phyloP scores from a whole-genome alignment of 2,329 filamentous ascomycete genomes.

The Fusarium sp. region DNA sequence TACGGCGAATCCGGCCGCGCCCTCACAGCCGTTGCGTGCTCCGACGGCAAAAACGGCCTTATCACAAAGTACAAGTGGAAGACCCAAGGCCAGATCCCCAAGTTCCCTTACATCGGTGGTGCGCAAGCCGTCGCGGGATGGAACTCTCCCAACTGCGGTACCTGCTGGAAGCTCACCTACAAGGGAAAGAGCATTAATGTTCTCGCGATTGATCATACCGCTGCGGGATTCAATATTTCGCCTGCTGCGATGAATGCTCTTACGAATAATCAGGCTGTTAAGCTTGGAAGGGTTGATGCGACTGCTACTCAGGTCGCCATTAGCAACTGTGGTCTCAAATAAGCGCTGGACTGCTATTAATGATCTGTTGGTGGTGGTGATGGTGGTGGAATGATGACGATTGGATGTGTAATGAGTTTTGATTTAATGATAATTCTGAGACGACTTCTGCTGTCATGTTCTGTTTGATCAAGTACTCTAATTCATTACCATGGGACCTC shows the following conservation, averaged over 20 bases:
- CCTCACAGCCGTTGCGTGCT: conserved; percentile 70
- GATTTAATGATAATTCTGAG: not conserved
- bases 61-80: conserved; percentile 68
- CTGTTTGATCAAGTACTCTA: not conserved
- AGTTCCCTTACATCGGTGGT: conserved; percentile 66
- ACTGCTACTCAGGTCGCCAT: conserved; percentile 54
- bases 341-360: not conserved
- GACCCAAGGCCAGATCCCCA: conserved; percentile 60
- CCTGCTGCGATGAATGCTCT: conserved; percentile 64
- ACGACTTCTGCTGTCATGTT: accelerated
- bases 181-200: conserved; percentile 61
- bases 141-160: conserved; percentile 67
- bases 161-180: conserved; percentile 66
- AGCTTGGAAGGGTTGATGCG: conserved; percentile 64
- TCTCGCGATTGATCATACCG: conserved; percentile 64
- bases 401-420: not conserved
- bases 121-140: conserved; percentile 61
- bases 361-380: not conserved
- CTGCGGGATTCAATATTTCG: conserved; percentile 63
- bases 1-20: conserved; percentile 70
- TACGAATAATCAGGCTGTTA: conserved; percentile 60
- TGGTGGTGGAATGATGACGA: not conserved
- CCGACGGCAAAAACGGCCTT: conserved; percentile 73
- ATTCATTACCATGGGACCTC: too few relatives aligned
- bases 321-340: conserved; percentile 51